Percentiles rank a stretch among this genome's conserved stretches.
phyloP scores from a whole-genome alignment of 108 stramenopile species.

The Skeletonema grethae region DNA sequence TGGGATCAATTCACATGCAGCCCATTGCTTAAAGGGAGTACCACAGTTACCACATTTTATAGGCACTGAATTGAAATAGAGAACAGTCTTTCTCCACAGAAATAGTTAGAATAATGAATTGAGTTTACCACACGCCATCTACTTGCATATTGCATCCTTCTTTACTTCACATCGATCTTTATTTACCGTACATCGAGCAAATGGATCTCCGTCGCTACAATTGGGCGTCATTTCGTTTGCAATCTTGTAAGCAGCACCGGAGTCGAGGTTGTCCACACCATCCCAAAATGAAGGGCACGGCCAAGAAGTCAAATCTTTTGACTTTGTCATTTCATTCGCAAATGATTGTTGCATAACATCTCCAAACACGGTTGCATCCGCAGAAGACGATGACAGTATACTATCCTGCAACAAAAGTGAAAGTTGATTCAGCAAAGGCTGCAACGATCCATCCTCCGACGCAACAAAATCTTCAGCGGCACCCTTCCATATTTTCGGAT shows the following conservation, averaged over 20 bases:
- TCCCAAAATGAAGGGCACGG: slow-evolving; percentile 83
- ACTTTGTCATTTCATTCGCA: slow-evolving; percentile 56
- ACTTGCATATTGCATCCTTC: slow-evolving; percentile 61
- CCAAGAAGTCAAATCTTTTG: slow-evolving; percentile 67
- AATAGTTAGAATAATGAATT: neutral
- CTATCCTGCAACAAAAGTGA: slow-evolving; percentile 1
- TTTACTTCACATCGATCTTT: slow-evolving; percentile 74
- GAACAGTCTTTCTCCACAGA: neutral
- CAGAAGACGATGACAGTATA: slow-evolving; percentile 1
- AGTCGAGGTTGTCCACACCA: slow-evolving; percentile 45
- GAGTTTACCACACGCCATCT: neutral
- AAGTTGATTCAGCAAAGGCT: slow-evolving; percentile 2
- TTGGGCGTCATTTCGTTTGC: slow-evolving; percentile 62
- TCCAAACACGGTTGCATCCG: slow-evolving; percentile 2
- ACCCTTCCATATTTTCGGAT: slow-evolving; percentile 14
- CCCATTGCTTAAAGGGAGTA: no score
- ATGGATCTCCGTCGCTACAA: slow-evolving; percentile 61
- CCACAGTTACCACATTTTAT: no score
- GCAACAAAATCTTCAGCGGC: slow-evolving; percentile 6
- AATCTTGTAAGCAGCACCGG: slow-evolving; percentile 31
- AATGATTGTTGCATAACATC: slow-evolving; percentile 54
- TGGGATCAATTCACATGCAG: no score
- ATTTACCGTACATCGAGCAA: slow-evolving; percentile 63
- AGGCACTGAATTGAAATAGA: neutral
- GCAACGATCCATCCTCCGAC: neutral